Base-by-base conservation (phyloP, 2,329 filamentous ascomycete genomes). In the Tolypocladium ovalisporum region DNA sequence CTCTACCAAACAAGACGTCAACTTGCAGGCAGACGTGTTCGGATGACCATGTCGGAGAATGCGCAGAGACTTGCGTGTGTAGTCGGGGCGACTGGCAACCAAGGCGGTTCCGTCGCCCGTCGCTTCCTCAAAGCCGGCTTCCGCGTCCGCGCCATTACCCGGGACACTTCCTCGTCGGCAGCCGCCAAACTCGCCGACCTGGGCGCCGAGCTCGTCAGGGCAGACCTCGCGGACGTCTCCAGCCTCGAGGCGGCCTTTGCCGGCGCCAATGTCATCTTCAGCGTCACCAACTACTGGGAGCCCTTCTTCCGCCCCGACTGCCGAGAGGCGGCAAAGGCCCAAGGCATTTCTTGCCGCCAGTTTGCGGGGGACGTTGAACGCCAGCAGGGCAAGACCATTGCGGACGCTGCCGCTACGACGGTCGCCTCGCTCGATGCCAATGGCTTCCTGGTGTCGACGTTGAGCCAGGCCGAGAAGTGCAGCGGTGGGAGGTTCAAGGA, bases 201-300 rank as follows among this genome's bases (percentile, higher is more conserved):
- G 6, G 79, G 78, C 6, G 73, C 67, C 27, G 76, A 81, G 60
- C 63, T 78, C 24, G 71, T 79, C 53, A 55, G 64, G 52, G 77
- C 73, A 7, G 72, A 81, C 37, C 65, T 79, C 36, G 71, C 76
- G 56, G 73, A 79, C 52, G 63, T 68, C 3, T 60, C 61, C 1
- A 70, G 70, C 15, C 70, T 81, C 37, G 65, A 70, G 52, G 47
- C 62, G 0, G 76, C 74, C 0, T 79, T 80, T 57, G 40, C 61
- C 2, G 76, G 74, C 9, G 79, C 78, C 22, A 74, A 76, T 58
- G 64, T 75, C 57, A 80, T 84, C 59, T 84, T 83, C 67, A 72
- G 73, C 59, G 76, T 81, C 54, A 84, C 80, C 0, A 75, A 83
- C 60, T 83, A 79, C 67, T 83, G 77, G 76, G 75, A 79, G 56